Base-by-base conservation (phyloP, 2,329 filamentous ascomycete species). In the Epichloe bromicola region DNA sequence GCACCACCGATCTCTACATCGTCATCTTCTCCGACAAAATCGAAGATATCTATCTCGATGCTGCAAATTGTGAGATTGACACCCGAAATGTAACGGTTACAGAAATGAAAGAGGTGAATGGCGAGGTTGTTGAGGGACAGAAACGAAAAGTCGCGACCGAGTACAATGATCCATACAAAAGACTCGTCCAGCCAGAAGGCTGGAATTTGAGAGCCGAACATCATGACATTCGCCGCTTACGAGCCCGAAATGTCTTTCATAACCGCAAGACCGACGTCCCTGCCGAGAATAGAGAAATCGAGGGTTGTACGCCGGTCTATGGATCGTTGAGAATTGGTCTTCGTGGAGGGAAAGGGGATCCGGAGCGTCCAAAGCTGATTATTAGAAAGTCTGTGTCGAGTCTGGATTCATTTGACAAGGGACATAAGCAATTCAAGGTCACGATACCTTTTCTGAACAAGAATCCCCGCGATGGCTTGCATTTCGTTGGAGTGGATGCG, bases 401-500 rank as follows among this genome's bases (percentile, higher is more conserved):
- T 42, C 53, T 64, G 26, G 66, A 68, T 30, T 49, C 59, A 5
- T 48, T 52, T 10, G 67, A 70, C 5, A 65, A 55, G 48, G 72
- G 74, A 34, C 69, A 70, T 51, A 68, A 65, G 57, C 75, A 77
- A 46, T 73, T 64, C 57, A 67, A 67, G 56, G 70, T 81, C 39
- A 71, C 71, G 45, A 85, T 96, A 51, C 86, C 93, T 36, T 98
- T 95, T 62, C 73, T 75, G 20, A 80, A 88, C 36, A 80, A 80
- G 48, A 80, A 80, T 58, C 83, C 90, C 48, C 78, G 88, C 44
- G 93, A 98, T 64, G 91, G 88, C 20, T 67, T 97, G 52, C 90
- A 96, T 54, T 98, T 96, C 67, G 87, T 94, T 15, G 90, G 93
- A 4, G 78, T 93, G 38, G 82, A 88, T 43, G 82, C 83, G 51